Base-by-base conservation (phyloP, 1,139 yeast genomes). In the Candida neerlandica region DNA sequence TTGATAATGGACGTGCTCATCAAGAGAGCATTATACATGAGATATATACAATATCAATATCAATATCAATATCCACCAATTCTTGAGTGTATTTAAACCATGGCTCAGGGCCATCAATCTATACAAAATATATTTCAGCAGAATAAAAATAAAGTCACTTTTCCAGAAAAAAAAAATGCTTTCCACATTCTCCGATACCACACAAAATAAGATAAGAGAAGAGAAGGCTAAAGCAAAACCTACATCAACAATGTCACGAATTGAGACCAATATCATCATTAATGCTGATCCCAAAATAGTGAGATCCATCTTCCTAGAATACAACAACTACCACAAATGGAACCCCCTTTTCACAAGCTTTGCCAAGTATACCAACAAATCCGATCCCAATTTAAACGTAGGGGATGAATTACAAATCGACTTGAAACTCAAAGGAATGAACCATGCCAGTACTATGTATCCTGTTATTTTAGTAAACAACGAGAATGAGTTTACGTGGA, bases 331-430 rank as follows among this genome's bases (percentile, higher is more conserved):
- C 30, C 35, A 43, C 29, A 43, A 47, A 11, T 58, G 61, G 60
- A 56, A 58, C 42, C 61, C 61, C 14, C 51, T 58, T 23, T 47
- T 58, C 40, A 47, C 45, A 4, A 47, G 47, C n/a, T 47, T 58
- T 14, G 49, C 48, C 37, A 55, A 54, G 34, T 51, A 48, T 19
- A 51, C 56, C n/a, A 48, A 53, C 46, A 46, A 43, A 16, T 4
- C 32, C 14, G 47, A 39, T 14, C 44, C 39, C 5, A 46, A 48
- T 3, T 40, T 52, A 23, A 44, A 50, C 11, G 52, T 48, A 9
- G 57, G 56, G 1, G 53, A 55, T 43, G 51, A 53, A 44, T 49
- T 58, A 44, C 52, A 54, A 46, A 53, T 58, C 32, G 61, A 56
- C 26, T 41, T 55, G 32, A 52, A 53, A 46, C 50, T 58, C 16